These are phyloP conservation scores for Sarocladium oryzae DNA, from an alignment of 2,329 filamentous ascomycete species.

Conservation along the genomic window DNA sequence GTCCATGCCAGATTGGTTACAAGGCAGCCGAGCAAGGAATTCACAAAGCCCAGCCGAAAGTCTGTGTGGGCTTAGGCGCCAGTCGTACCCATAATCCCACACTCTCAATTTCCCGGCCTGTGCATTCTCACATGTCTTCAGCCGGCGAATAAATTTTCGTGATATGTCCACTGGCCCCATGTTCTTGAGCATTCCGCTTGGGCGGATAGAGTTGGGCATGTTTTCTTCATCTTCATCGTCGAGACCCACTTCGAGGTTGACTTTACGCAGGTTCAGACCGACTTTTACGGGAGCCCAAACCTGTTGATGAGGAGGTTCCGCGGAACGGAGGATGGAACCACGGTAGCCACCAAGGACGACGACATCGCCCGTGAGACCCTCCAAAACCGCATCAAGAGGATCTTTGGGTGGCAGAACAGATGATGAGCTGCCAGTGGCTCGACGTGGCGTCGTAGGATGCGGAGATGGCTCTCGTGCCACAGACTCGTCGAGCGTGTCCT, in stretches of 20 bases:
- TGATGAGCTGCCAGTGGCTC: no score
- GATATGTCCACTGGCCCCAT: constrained; percentile 91
- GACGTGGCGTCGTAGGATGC: background rate
- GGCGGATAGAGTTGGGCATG: constrained; percentile 77
- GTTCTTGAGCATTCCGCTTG: constrained; percentile 83
- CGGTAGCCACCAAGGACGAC: constrained; percentile 87
- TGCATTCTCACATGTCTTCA: constrained; percentile 68
- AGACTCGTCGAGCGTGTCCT: background rate
- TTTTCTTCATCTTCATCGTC: constrained; percentile 74
- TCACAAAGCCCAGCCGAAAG: constrained; percentile 64
- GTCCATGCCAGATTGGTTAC: constrained; percentile 55
- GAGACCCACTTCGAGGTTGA: constrained; percentile 82
- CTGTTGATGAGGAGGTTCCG: constrained; percentile 75
- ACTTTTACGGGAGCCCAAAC: constrained; percentile 93
- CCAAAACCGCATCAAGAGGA: constrained; percentile 48
- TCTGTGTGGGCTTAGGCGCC: constrained; percentile 77
- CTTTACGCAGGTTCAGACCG: constrained; percentile 83
- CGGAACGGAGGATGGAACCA: constrained; percentile 81
- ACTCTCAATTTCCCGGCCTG: constrained; percentile 65
- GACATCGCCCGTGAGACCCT: constrained; percentile 71
- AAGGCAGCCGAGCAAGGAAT: constrained; percentile 69
- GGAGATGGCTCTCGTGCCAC: background rate
- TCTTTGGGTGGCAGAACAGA: background rate
- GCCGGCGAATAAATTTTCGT: constrained; percentile 69
- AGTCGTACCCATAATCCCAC: constrained; percentile 92